Base-by-base conservation (phyloP, 352 stramenopile species). In the Phytophthora podocarpi region DNA sequence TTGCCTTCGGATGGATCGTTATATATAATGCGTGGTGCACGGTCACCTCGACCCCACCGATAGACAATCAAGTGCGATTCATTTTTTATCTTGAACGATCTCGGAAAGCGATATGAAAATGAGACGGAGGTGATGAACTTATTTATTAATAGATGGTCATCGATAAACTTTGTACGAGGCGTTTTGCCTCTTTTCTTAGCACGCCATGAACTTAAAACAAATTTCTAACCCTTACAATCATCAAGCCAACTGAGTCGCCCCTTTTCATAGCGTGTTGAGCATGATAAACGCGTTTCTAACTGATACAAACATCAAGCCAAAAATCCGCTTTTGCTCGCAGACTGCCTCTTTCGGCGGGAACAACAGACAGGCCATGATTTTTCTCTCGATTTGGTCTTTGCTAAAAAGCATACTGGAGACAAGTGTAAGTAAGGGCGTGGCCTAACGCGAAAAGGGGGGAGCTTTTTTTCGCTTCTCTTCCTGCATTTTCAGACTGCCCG, bases 271-370 rank as follows among this genome's bases (percentile, higher is more conserved):
- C 31, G 13, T 13, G 26, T 41, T 13, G 2, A 28, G 28, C 21
- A 35, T 23, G 46, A 54, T 48, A 30, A 32, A 50, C 37, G 24
- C 41, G 26, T 66, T 68, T 63, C 54, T 50, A 48, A 26, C 9
- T 30, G 21, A 55, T 63, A 64, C 46, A 70, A 63, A 54, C 20
- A 37, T n/a, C 24, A 64, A 47, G 45, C 37, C n/a, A 70, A 70
- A 52, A 50, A 45, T 47, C 37, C 28, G 23, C 20, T 30, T 54
- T 18, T 20, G 18, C 24, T 41, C 23, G 20, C 34, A 53, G 18
- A 74, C 65, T 74, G 65, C 59, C 59, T 70, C 65, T 74, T 40
- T 74, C 16, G 41, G 53, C 50, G 46, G 47, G 64, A 68, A 54
- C 52, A 47, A 43, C 52, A 63, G 59, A 62, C 51, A 70, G 56